phyloP scores from a whole-genome alignment of 768 basidiomycete species.

The Inosperma sp. region DNA sequence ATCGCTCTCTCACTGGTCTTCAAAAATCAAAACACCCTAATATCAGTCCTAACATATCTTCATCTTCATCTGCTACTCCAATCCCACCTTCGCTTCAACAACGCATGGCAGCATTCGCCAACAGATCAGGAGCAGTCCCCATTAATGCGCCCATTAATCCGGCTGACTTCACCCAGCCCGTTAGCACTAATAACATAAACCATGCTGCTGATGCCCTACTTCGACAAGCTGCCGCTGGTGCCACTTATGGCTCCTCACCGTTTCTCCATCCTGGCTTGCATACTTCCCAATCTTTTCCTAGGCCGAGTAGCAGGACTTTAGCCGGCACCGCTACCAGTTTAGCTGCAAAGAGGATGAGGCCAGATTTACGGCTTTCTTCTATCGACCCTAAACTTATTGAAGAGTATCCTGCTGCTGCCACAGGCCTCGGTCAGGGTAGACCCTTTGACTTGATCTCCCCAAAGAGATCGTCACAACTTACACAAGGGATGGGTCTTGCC shows the following conservation, averaged over 20 bases:
- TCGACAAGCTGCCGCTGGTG: slow-evolving; percentile 22
- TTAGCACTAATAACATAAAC: slow-evolving; percentile 35
- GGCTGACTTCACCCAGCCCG: slow-evolving; percentile 39
- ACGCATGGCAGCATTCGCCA: slow-evolving; percentile 82
- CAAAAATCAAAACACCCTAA: slow-evolving; percentile 22
- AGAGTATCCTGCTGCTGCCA: slow-evolving; percentile 51
- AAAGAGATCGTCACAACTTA: slow-evolving; percentile 38
- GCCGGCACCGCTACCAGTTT: slow-evolving; percentile 26
- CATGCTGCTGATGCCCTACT: slow-evolving; percentile 10
- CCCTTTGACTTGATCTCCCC: slow-evolving; percentile 38
- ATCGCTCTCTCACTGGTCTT: slow-evolving; percentile 15
- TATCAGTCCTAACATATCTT: slow-evolving; percentile 37
- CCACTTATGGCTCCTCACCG: background rate
- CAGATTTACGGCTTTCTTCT: slow-evolving; percentile 34
- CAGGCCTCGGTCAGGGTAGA: slow-evolving; percentile 68
- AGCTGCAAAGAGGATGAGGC: slow-evolving; percentile 46
- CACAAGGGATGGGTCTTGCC: slow-evolving; percentile 45
- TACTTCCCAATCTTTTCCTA: slow-evolving; percentile 16
- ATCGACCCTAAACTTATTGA: slow-evolving; percentile 9
- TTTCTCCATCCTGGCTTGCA: slow-evolving; percentile 8
- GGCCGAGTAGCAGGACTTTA: no score
- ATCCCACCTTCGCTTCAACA: slow-evolving; percentile 89
- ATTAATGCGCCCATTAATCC: slow-evolving; percentile 26
- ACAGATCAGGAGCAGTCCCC: slow-evolving; percentile 11
- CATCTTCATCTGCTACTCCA: slow-evolving; percentile 50